These are phyloP conservation scores for Penstemon newberryi DNA, from an alignment of 257 asterid species.

Conservation along the genomic window DNA sequence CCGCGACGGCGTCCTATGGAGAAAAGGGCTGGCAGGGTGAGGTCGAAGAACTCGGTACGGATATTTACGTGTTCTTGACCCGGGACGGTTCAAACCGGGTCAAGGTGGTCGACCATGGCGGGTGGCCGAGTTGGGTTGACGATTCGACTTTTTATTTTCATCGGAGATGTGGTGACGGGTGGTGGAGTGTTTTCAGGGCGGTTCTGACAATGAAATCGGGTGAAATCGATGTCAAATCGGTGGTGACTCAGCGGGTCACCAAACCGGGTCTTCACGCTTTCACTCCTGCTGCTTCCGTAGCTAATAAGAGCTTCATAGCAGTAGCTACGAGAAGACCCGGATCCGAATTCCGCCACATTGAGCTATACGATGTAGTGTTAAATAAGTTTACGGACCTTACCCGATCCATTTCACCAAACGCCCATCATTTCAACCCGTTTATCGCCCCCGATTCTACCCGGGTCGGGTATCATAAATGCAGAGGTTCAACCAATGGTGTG, in stretches of 20 bases:
- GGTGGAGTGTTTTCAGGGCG: slow-evolving; percentile 90
- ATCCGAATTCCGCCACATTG: slow-evolving; percentile 73
- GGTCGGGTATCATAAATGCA: slow-evolving; percentile 76
- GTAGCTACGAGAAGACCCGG: slow-evolving; percentile 74
- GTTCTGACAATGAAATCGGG: slow-evolving; percentile 26
- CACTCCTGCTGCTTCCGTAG: slow-evolving; percentile 72
- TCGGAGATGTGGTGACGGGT: slow-evolving; percentile 68
- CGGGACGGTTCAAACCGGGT: slow-evolving; percentile 76
- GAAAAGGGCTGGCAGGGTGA: slow-evolving; percentile 79
- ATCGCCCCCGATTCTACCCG: slow-evolving; percentile 56
- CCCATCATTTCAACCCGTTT: slow-evolving; percentile 80
- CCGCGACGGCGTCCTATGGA: slow-evolving; percentile 86
- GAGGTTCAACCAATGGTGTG: slow-evolving; percentile 46
- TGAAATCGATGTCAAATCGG: slow-evolving; percentile 23
- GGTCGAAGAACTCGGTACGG: slow-evolving; percentile 68
- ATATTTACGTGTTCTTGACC: slow-evolving; percentile 63
- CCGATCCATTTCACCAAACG: slow-evolving; percentile 49
- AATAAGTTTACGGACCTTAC: slow-evolving; percentile 48
- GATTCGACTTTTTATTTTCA: slow-evolving; percentile 81
- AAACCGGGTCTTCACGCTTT: slow-evolving; percentile 92
- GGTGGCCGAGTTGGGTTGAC: slow-evolving; percentile 93
- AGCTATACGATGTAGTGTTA: slow-evolving; percentile 53
- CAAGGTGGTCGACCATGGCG: slow-evolving; percentile 79
- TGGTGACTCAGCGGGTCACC: slow-evolving; percentile 52
- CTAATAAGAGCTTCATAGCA: slow-evolving; percentile 60